Conservation (phyloP, 73 alveolate species). For the Diophrys sp. region DNA sequence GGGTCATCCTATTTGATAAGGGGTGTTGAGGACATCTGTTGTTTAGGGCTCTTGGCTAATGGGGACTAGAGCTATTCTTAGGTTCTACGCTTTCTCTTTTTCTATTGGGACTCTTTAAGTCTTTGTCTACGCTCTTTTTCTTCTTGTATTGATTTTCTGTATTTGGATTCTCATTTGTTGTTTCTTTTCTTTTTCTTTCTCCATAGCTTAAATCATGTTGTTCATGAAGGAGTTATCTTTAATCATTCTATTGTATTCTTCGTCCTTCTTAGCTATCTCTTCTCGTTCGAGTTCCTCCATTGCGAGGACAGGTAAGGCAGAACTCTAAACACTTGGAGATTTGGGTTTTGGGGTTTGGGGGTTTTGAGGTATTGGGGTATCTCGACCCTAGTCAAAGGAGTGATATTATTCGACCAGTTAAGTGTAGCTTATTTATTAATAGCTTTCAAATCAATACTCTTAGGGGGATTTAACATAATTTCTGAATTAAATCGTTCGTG, state of each 20-base stretch:
- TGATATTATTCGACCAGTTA: neutral
- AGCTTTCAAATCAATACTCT: neutral
- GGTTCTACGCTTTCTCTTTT: neutral
- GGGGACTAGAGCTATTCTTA: neutral
- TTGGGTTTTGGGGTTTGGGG: constrained; percentile 10
- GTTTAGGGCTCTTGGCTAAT: neutral
- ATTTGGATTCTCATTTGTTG: neutral
- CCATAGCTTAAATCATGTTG: neutral
- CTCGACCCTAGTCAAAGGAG: neutral
- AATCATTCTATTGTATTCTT: neutral
- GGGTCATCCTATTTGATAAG: neutral
- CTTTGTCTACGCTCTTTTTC: neutral
- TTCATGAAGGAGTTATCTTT: neutral
- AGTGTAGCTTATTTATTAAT: neutral
- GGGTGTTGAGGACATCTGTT: too few relatives aligned
- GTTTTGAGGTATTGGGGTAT: neutral
- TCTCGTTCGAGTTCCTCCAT: neutral
- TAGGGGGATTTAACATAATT: neutral
- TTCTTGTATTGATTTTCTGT: neutral
- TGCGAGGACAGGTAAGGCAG: neutral
- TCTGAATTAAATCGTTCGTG: neutral
- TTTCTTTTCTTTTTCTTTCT: neutral
- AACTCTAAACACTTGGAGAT: neutral
- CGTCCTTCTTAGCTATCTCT: neutral
- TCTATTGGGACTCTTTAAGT: neutral